Evolutionary conservation across 768 basidiomycete genomes (phyloP), one percentile per base, ranked within the genome.

Genomic region (Auriscalpium vulgare): DNA sequence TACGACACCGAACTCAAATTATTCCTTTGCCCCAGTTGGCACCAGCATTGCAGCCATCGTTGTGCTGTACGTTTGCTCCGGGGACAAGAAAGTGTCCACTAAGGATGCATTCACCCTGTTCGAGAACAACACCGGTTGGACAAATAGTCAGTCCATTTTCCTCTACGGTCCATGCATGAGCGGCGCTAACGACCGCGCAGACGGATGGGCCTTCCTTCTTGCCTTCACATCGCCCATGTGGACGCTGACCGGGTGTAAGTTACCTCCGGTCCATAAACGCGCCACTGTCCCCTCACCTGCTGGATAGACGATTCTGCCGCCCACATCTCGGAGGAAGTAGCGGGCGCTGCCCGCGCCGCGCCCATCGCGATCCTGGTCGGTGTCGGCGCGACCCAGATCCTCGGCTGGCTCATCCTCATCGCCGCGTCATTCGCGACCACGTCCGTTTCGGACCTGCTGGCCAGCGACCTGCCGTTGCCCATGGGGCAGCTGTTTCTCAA

Each of bases 141-240:
- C 69, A 4, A 79, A 79, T 56, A 72, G 86, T 87, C 64, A 60
- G 78, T 66, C 52, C n/a, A 3, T 51, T 14, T 47, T 36, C 10
- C 37, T 37, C 36, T 9, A 34, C n/a, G 19, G 4, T 14, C 17
- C 17, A 19, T 37, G 19, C 17, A 19, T 21, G 47, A 19, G 40
- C 51, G 19, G 54, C 11, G 29, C 49, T 36, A 35, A 37, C 47
- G 51, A 13, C 19, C 29, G 35, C 40, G n/a, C 61, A 87, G 86
- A 76, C 67, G 83, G 81, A 13, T 87, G 85, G 85, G 84, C 85
- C 1, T 88, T 88, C 66, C 72, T 87, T 59, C 66, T 88, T 47
- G 76, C 87, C 0, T 87, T 88, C 64, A 86, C 85, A 0, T 74
- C 87, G 1, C 83, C 85, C 0, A 88, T 88, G 87, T 88, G 86